Evolutionary conservation across 306 rosid species (phyloP).

Genomic region (Amphicarpaea edgeworthii): DNA sequence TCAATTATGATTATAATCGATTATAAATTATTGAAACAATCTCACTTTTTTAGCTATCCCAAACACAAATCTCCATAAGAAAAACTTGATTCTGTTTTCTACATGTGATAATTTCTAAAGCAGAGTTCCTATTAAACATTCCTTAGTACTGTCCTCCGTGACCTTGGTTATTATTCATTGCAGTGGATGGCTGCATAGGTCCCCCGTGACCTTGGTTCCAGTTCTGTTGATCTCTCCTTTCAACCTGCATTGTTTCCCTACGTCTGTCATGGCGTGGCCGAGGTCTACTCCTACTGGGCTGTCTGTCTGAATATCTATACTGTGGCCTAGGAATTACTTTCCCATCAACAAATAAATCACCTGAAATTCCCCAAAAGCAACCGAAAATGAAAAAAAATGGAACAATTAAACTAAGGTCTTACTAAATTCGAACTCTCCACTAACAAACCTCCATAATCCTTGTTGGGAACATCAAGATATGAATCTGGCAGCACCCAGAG

Average conservation of each 20-base stretch:
- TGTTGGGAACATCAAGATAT: constrained; percentile 86
- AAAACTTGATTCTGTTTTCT: too few relatives aligned
- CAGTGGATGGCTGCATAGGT: too few relatives aligned
- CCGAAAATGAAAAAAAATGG: constrained; percentile 23
- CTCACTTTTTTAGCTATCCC: too few relatives aligned
- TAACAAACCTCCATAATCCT: constrained; percentile 96
- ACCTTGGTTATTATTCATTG: too few relatives aligned
- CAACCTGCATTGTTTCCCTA: constrained; percentile 72
- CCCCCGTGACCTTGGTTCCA: too few relatives aligned
- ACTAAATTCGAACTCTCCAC: constrained; percentile 28
- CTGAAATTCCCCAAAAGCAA: constrained; percentile 48
- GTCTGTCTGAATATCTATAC: constrained; percentile 73
- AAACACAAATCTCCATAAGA: too few relatives aligned
- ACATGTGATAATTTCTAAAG: too few relatives aligned
- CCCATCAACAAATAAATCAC: constrained; percentile 89
- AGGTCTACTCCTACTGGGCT: constrained; percentile 66
- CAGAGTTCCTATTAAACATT: too few relatives aligned
- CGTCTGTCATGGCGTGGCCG: constrained; percentile 83
- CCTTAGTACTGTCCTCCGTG: too few relatives aligned
- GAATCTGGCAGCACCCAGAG: constrained; percentile 98
- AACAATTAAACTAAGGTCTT: constrained; percentile 17
- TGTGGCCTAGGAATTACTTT: constrained; percentile 89
- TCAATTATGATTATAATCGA: too few relatives aligned
- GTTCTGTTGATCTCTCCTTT: too few relatives aligned
- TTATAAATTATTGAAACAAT: too few relatives aligned